These are phyloP conservation scores for Boletus eberwhitei DNA, from an alignment of 768 basidiomycete species.

Conservation along the genomic window DNA sequence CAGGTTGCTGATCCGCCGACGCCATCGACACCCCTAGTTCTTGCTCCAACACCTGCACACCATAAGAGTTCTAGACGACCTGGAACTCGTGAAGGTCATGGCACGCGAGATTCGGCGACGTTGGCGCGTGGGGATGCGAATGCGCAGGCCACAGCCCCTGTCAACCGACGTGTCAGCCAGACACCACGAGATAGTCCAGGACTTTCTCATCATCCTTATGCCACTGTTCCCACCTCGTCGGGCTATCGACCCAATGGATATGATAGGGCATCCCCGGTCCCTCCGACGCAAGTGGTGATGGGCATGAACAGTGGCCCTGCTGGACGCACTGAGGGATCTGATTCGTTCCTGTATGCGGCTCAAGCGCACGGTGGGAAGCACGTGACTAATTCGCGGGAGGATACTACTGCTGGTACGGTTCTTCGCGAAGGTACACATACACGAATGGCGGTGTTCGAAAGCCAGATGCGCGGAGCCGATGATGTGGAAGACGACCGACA, in stretches of 20 bases:
- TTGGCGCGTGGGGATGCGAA: constrained; percentile 44
- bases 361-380: constrained; percentile 49
- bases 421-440: constrained; percentile 34
- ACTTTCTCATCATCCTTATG: constrained; percentile 69
- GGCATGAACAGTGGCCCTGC: constrained; percentile 39
- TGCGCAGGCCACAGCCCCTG: constrained; percentile 64
- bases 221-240: constrained; percentile 54
- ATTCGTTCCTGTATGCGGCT: constrained; percentile 63
- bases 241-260: constrained; percentile 55
- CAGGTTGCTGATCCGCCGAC: constrained; percentile 54
- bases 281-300: constrained; percentile 35
- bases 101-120: constrained; percentile 45
- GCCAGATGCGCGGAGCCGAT: constrained; percentile 57
- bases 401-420: constrained; percentile 43
- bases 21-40: constrained; percentile 56
- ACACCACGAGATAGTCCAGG: constrained; percentile 48
- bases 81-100: constrained; percentile 44
- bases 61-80: constrained; percentile 56
- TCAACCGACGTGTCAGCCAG: constrained; percentile 67
- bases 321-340: constrained; percentile 53
- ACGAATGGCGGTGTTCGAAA: constrained; percentile 66
- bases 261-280: constrained; percentile 52
- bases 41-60: constrained; percentile 64
- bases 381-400: constrained; percentile 50
- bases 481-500: constrained; percentile 66